A percentile compares a stretch with the other conserved stretches of the same genome.
These are phyloP conservation scores for Teunomyces kruisii DNA, from an alignment of 805 yeast genomes.

Conservation along the genomic window DNA sequence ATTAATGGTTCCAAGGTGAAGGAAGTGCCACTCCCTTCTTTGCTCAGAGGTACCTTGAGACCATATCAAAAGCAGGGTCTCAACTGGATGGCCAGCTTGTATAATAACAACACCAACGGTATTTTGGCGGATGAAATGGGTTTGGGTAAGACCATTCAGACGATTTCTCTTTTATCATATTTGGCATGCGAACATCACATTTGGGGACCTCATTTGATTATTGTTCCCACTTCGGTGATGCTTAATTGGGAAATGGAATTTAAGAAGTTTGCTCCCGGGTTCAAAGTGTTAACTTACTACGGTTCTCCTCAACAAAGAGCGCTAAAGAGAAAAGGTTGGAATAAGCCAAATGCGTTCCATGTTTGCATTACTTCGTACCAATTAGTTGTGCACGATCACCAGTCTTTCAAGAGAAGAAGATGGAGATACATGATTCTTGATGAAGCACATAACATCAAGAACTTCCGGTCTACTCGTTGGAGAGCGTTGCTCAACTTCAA, in stretches of 20 bases:
- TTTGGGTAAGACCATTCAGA: slow-evolving; percentile 93
- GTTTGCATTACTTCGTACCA: slow-evolving; percentile 97
- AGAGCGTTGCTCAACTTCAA: slow-evolving; percentile 91
- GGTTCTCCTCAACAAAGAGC: slow-evolving; percentile 97
- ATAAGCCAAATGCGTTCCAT: slow-evolving; percentile 91
- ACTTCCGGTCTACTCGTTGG: slow-evolving; percentile 96
- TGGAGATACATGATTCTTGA: slow-evolving; percentile 98
- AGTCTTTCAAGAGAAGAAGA: slow-evolving; percentile 82
- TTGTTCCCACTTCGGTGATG: slow-evolving; percentile 97
- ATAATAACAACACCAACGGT: slow-evolving; percentile 91
- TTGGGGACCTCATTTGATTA: slow-evolving; percentile 98
- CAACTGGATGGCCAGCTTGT: slow-evolving; percentile 94
- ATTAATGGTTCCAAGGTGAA: slow-evolving; percentile 42
- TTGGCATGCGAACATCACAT: slow-evolving; percentile 89
- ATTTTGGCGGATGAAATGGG: slow-evolving; percentile 99
- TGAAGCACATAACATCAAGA: slow-evolving; percentile 97
- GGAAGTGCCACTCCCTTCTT: slow-evolving; percentile 76
- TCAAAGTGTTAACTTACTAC: slow-evolving; percentile 90
- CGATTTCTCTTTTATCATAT: slow-evolving; percentile 81
- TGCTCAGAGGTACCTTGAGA: slow-evolving; percentile 79
- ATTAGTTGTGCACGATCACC: slow-evolving; percentile 95
- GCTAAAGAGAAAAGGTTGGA: slow-evolving; percentile 96
- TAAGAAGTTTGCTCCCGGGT: slow-evolving; percentile 96
- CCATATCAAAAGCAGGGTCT: slow-evolving; percentile 94
- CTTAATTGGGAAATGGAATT: slow-evolving; percentile 99